These are phyloP conservation scores for Phytophthora lateralis DNA, from an alignment of 352 stramenopile species.

Conservation along the genomic window DNA sequence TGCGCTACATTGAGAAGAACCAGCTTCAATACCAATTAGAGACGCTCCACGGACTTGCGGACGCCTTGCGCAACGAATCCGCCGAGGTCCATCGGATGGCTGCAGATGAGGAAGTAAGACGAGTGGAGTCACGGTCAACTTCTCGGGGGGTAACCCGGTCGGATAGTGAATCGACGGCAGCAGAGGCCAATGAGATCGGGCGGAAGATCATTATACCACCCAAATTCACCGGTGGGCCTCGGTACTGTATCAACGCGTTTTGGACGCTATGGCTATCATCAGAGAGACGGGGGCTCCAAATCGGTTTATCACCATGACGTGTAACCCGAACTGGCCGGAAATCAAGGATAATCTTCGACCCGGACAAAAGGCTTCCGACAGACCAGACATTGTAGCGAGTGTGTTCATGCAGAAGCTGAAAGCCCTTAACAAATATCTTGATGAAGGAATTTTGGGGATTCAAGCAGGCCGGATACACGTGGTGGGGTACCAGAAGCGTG, in stretches of 20 bases:
- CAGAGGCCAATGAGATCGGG: too few species aligned
- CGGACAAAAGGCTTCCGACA: constrained; percentile 16
- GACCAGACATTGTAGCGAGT: constrained; percentile 20
- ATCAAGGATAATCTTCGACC: constrained; percentile 25
- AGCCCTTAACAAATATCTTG: constrained; percentile 30
- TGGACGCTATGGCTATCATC: constrained; percentile 50
- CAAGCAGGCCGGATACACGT: constrained; percentile 33
- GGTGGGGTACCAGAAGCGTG: constrained; percentile 61
- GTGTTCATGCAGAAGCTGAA: constrained; percentile 35
- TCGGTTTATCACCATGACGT: constrained; percentile 61
- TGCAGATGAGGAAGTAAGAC: too few species aligned
- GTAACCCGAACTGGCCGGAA: constrained; percentile 52
- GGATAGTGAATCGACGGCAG: too few species aligned
- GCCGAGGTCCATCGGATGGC: too few species aligned
- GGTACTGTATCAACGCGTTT: constrained; percentile 23
- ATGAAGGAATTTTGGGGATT: constrained; percentile 24
- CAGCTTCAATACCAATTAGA: background rate
- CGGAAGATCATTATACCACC: too few species aligned
- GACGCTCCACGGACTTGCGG: background rate
- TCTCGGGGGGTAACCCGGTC: too few species aligned
- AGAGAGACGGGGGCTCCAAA: constrained; percentile 38
- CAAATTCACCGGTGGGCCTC: background rate
- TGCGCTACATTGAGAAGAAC: background rate
- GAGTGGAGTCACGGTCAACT: too few species aligned
- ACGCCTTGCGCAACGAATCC: background rate